phyloP scores from a whole-genome alignment of 2,329 filamentous ascomycete species.

The Elsinoe necatrix region DNA sequence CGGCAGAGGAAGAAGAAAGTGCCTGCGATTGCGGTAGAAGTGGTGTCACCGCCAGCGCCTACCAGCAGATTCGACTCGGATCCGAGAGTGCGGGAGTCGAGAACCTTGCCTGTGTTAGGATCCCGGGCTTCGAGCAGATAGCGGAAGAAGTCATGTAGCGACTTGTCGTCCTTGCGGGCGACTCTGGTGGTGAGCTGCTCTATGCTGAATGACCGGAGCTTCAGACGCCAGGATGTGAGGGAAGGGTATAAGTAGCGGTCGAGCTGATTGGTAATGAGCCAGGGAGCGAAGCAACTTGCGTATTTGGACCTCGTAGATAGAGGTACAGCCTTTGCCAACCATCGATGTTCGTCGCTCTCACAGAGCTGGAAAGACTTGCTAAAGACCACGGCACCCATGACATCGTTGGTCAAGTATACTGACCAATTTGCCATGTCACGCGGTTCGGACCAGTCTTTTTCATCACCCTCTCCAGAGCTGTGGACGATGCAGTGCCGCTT shows the following conservation, averaged over 20 bases:
- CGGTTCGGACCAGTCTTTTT: background rate
- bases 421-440: constrained; percentile 7
- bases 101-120: background rate
- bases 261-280: background rate
- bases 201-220: background rate
- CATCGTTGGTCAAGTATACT: background rate
- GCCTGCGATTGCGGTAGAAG: background rate
- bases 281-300: background rate
- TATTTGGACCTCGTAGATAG: background rate
- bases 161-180: background rate
- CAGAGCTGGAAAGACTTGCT: background rate
- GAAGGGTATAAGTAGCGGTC: background rate
- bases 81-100: background rate
- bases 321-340: background rate
- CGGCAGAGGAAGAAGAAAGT: constrained; percentile 1
- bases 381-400: constrained; percentile 2
- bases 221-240: background rate
- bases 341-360: background rate
- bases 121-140: background rate
- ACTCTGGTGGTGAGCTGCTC: background rate
- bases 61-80: background rate
- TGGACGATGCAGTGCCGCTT: background rate
- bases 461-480: background rate
- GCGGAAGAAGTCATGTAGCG: background rate
- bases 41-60: constrained; percentile 3